Evolutionary conservation across 257 asterid genomes (phyloP).

Genomic region (Solanum piurae): DNA sequence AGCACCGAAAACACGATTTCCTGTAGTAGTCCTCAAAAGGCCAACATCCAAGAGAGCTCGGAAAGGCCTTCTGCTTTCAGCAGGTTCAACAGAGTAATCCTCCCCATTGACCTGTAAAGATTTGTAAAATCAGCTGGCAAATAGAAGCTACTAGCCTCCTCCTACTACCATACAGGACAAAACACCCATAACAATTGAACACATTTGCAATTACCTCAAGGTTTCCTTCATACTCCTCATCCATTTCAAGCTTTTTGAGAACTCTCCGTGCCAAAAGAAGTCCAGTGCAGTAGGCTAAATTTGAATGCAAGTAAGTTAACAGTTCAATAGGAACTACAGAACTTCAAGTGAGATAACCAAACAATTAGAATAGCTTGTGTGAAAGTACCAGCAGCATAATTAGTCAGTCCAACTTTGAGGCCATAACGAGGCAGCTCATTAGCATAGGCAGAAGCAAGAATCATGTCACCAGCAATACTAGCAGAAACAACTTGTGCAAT

Average conservation of each 20-base stretch:
- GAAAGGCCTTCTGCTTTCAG: constrained; percentile 57
- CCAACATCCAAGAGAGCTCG: constrained; percentile 70
- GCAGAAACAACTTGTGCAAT: constrained; percentile 59
- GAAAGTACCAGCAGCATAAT: constrained; percentile 53
- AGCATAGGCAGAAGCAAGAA: constrained; percentile 53
- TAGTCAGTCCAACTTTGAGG: constrained; percentile 58
- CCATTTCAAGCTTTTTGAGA: constrained; percentile 63
- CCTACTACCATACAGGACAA: not conserved
- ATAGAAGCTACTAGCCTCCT: not conserved
- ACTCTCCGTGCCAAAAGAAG: constrained; percentile 77
- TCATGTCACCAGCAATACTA: constrained; percentile 55
- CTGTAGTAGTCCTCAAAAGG: constrained; percentile 50
- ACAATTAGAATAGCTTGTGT: not conserved
- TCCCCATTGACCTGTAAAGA: constrained; percentile 49
- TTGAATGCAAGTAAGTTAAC: not conserved
- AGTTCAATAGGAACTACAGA: not conserved
- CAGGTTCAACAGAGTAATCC: constrained; percentile 66
- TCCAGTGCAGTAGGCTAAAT: constrained; percentile 61
- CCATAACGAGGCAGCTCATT: constrained; percentile 62
- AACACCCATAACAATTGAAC: not conserved
- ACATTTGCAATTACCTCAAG: constrained; percentile 35
- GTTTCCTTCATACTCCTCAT: constrained; percentile 60
- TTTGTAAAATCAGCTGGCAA: not conserved
- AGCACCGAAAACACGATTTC: constrained; percentile 72
- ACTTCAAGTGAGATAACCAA: not conserved